Evolutionary conservation across 78 protist genomes (phyloP), one percentile per base, ranked within the genome.

Genomic region (Dictyostelium intermedium): DNA sequence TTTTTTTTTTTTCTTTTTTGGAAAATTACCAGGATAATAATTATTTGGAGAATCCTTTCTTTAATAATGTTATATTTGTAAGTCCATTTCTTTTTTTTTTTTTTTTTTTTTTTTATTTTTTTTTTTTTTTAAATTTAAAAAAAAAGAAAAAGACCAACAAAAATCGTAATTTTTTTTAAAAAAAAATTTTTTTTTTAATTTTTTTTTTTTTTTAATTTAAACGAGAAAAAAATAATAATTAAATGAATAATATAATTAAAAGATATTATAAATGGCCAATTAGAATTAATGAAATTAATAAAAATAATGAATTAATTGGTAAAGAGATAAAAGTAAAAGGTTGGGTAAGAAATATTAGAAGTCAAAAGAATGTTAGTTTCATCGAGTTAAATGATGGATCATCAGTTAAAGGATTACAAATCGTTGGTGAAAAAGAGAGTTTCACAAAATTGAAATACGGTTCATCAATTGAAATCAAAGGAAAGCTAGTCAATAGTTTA

Each of bases 331-430:
- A 23, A 30, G 60, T 53, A 13, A 66, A 83, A 39, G 96, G 96
- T 10, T 92, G 96, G 96, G 78, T 92, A 1, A 83, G 70, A 39
- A 66, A 50, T 14, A 27, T 92, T 2, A 41, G 96, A 35, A 18
- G 16, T 11, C 96, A 92, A 23, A 92, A 92, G 56, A 34, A 8
- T 47, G 66, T 83, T 25, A 70, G 96, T 30, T 92, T 92, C 11
- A 4, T 84, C 20, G 96, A 92, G 45, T 13, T 92, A 11, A 76
- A 32, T 73, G 96, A 92, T 35, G 96, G 96, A 23, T 50, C 80
- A 11, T 34, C 72, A 35, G 43, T 82, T 1, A 61, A 61, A 39
- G 89, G 87, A 18, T 32, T 92, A 9, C 96, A 92, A n/a, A 89
- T 92, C 5, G 85, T 92, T n/a, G 85, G 85, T 34, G 79, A 39